Evolutionary conservation across 2,329 filamentous ascomycete species (phyloP).

Genomic region (Diplodia scrobiculata): DNA sequence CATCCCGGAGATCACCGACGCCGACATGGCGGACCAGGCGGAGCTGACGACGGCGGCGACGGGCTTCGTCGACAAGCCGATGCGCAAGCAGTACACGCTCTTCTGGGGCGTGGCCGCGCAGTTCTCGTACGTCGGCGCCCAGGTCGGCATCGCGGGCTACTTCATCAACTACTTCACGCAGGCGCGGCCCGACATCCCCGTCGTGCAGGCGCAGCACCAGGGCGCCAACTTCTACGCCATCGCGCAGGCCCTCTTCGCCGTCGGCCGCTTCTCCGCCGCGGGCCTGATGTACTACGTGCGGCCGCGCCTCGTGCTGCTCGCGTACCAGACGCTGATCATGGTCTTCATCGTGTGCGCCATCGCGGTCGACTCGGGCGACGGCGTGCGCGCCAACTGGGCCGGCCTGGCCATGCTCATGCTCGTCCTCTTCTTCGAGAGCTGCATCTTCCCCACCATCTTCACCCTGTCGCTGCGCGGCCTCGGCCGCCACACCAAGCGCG

Average conservation of each 20-base stretch:
- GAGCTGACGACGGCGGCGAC: slow-evolving; percentile 47
- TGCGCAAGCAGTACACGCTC: slow-evolving; percentile 61
- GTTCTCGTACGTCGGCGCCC: slow-evolving; percentile 59
- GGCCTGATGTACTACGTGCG: slow-evolving; percentile 45
- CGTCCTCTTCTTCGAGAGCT: slow-evolving; percentile 45
- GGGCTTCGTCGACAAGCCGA: slow-evolving; percentile 61
- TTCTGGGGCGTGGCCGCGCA: slow-evolving; percentile 44
- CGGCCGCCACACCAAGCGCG: slow-evolving; percentile 46
- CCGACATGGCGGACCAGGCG: slow-evolving; percentile 62
- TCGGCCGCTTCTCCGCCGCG: slow-evolving; percentile 44
- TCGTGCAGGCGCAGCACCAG: slow-evolving; percentile 38
- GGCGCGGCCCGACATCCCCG: slow-evolving; percentile 38
- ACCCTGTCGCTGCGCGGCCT: slow-evolving; percentile 44
- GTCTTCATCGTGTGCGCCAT: slow-evolving; percentile 44
- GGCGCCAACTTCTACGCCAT: slow-evolving; percentile 46
- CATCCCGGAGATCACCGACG: slow-evolving; percentile 72
- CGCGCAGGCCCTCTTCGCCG: slow-evolving; percentile 44
- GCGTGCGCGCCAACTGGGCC: slow-evolving; percentile 41
- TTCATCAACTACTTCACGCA: slow-evolving; percentile 47
- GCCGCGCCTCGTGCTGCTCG: slow-evolving; percentile 43
- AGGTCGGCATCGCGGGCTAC: slow-evolving; percentile 59
- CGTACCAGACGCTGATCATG: slow-evolving; percentile 44
- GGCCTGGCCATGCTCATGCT: slow-evolving; percentile 44
- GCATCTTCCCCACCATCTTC: slow-evolving; percentile 47
- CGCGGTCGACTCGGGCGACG: slow-evolving; percentile 39